phyloP scores from a whole-genome alignment of 1,284 basidiomycete genomes.

The Cryptococcus sp. region DNA sequence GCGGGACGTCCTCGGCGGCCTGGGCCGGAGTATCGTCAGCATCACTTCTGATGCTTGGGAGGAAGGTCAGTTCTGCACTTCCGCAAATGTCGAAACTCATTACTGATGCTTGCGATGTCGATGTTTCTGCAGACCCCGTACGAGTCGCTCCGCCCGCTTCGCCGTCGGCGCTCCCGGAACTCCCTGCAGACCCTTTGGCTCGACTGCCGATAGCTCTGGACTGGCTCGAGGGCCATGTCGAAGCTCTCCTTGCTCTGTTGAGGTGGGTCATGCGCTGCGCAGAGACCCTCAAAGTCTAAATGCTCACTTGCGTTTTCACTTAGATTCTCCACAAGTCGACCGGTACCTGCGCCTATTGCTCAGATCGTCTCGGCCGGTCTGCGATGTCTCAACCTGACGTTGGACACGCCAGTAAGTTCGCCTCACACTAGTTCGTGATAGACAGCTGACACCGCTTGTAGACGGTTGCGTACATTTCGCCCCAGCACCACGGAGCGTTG shows the following conservation, averaged over 20 bases:
- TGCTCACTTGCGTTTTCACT: neutral
- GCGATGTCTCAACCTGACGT: conserved; percentile 59
- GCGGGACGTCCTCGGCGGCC: conserved; percentile 37
- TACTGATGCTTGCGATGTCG: neutral
- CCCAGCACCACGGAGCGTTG: conserved; percentile 43
- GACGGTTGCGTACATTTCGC: conserved; percentile 43
- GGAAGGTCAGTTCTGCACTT: conserved; percentile 26
- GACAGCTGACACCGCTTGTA: conserved; percentile 2
- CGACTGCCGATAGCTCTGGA: conserved; percentile 27
- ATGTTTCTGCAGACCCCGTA: conserved; percentile 11
- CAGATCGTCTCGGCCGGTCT: conserved; percentile 49
- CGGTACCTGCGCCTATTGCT: conserved; percentile 74
- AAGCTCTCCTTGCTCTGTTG: conserved; percentile 35
- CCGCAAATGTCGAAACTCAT: neutral
- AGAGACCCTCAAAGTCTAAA: conserved; percentile 4
- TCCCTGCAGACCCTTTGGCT: conserved; percentile 32
- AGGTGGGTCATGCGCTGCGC: conserved; percentile 15
- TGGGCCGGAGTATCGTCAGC: conserved; percentile 27
- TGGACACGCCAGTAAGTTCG: conserved; percentile 59
- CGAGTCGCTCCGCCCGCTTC: conserved; percentile 15
- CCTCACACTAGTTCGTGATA: neutral
- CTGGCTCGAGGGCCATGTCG: conserved; percentile 38
- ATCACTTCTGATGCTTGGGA: conserved; percentile 41
- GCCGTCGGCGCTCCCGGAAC: conserved; percentile 19
- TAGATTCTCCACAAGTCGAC: conserved; percentile 64